These are phyloP conservation scores for Phoenix roebelenii DNA, from an alignment of 176 grass and related monocot species.

Conservation along the genomic window DNA sequence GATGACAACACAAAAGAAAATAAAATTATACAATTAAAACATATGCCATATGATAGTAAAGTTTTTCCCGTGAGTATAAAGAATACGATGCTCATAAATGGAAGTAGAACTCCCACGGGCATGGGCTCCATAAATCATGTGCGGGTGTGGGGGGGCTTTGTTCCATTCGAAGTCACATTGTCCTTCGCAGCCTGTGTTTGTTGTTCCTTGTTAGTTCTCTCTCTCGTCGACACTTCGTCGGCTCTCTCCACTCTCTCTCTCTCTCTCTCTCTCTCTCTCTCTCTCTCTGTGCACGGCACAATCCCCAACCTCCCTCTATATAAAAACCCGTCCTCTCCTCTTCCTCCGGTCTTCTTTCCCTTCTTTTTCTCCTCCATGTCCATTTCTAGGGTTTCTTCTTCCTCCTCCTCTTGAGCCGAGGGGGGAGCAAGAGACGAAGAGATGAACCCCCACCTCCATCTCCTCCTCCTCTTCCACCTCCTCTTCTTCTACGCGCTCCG, in stretches of 20 bases:
- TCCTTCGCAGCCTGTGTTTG: slow-evolving; percentile 1
- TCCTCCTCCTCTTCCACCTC: slow-evolving; percentile 14
- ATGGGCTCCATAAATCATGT: not conserved
- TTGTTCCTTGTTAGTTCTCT: not conserved
- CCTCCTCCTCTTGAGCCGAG: not conserved
- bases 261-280: too few species aligned
- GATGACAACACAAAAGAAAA: too few species aligned
- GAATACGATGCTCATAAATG: too few species aligned
- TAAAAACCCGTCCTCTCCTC: not conserved
- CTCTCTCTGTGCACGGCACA: too few species aligned
- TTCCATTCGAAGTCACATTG: not conserved
- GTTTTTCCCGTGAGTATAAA: too few species aligned
- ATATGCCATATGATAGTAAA: too few species aligned
- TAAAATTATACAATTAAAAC: too few species aligned
- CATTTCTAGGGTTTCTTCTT: not conserved
- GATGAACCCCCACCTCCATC: not conserved
- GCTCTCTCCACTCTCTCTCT: too few species aligned
- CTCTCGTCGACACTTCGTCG: not conserved
- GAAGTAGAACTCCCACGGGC: not conserved
- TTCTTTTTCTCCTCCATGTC: not conserved
- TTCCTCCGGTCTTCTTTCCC: not conserved
- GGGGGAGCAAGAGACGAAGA: not conserved
- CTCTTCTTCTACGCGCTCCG: slow-evolving; percentile 14
- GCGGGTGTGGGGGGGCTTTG: not conserved
- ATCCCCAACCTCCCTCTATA: too few species aligned